Evolutionary conservation across 345 rosid species (phyloP), one percentile per base, ranked within the genome.

Genomic region (Jatropha curcas): DNA sequence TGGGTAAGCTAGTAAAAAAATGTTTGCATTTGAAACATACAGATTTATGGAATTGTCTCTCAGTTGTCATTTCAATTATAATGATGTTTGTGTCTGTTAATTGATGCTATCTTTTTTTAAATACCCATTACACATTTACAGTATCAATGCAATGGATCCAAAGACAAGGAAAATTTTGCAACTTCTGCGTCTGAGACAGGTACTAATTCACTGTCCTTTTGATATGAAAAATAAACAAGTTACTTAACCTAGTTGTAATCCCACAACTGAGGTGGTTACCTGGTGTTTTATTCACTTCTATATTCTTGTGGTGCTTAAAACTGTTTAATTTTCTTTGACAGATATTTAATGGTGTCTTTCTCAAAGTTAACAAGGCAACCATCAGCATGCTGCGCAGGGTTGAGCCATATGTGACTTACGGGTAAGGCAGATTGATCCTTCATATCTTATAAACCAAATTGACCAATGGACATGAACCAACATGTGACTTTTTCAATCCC

Each of bases 111-210:
- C 34, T 60, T 33, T 17, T 5, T 22, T 22, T 35, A 1, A 46
- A 16, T 14, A 14, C 17, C 11, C 1, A 50, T 2, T 25, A 76
- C 70, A 62, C 28, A 48, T 62, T 22, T 4, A 62, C 80, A 92
- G 98, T 81, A 92, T 94, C 77, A 94, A 94, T 68, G 97, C 97
- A 0, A 88, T 94, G 82, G 86, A 90, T 75, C 97, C 97, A 0
- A 92, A 87, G 84, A 88, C 96, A 1, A 87, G 88, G 71, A 89
- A 84, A 81, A 92, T 94, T 65, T 80, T 94, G 84, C 97, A 92
- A 86, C 97, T 92, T 30, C 76, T 94, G 73, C 95, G 97, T 70
- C 58, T 94, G 84, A 85, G 97, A 86, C 98, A 94, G 97, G 97
- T 94, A 46, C 25, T 68, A n/a, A 14, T 10, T 2, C 1, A 34